Base-by-base conservation (phyloP, 1,284 basidiomycete genomes). In the Mycocalia duriaeana region DNA sequence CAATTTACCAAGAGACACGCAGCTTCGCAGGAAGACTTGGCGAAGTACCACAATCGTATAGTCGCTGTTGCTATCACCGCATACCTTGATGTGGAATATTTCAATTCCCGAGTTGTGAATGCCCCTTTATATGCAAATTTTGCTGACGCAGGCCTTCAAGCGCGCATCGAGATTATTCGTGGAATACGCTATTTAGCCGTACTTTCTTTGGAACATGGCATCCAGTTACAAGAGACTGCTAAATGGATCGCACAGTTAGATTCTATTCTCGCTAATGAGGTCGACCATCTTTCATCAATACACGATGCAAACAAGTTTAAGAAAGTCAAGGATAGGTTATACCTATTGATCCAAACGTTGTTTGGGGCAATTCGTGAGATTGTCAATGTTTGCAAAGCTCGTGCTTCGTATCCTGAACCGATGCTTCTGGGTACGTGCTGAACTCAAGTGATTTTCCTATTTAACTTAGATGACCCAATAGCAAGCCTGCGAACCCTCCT, bases 1-100 rank as follows among this genome's bases (percentile, higher is more conserved):
- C 72, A 81, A 1, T 87, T 86, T 63, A 77, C 77, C 13, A 77
- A 80, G 44, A 65, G 71, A 24, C 61, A 68, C 14, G 72, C 81
- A 4, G 81, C 83, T 0, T 72, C 73, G 1, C 54, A 63, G 3
- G 69, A 77, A 25, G 81, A 90, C 45, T 72, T 91, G 2, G 89
- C 91, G 0, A 85, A 86, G 72, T 73, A 97, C 9, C 85, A 89
- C 65, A 97, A 98, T 64, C 85, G 94, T 22, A 86, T 92, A 58
- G 81, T 81, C 37, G 82, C 88, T 13, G 75, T 91, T 54, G 81
- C 89, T 16, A 74, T 91, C n/a, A 83, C 82, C 5, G 76, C 91
- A 42, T 79, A 86, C 56, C 77, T 95, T 31, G 82, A 88, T 41
- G 60, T 70, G 3, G 54, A 71, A 1, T 72, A 77, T 16, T 71